Conservation (phyloP, 2,329 filamentous ascomycete genomes). For the Alternaria brassicicola region DNA sequence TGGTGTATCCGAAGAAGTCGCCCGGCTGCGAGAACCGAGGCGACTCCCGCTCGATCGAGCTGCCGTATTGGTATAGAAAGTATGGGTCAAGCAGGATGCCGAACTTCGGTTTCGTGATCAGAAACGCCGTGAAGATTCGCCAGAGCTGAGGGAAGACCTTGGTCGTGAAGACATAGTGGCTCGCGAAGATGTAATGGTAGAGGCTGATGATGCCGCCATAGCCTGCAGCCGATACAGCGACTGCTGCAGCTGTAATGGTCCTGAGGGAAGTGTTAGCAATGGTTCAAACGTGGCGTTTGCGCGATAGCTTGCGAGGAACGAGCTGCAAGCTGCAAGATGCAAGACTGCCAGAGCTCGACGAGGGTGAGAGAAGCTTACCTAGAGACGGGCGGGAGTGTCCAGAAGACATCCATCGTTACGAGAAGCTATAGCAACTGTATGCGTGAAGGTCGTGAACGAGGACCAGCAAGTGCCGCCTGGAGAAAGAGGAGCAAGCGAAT, state of each 20-base stretch:
- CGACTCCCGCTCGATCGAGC: slow-evolving; percentile 73
- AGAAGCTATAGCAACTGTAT: slow-evolving; percentile 28
- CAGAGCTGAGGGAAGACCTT: slow-evolving; percentile 62
- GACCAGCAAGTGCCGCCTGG: slow-evolving; percentile 46
- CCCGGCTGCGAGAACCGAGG: slow-evolving; percentile 75
- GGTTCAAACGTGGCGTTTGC: neutral
- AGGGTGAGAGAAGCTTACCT: slow-evolving; percentile 58
- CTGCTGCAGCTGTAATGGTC: slow-evolving; percentile 69
- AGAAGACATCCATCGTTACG: slow-evolving; percentile 64
- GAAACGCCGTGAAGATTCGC: slow-evolving; percentile 64
- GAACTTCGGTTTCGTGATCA: slow-evolving; percentile 62
- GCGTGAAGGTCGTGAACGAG: slow-evolving; percentile 31
- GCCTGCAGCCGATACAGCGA: slow-evolving; percentile 66
- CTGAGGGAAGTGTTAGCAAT: slow-evolving; percentile 61
- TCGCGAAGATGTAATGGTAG: slow-evolving; percentile 62
- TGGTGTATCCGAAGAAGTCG: slow-evolving; percentile 79
- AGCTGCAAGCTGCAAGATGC: neutral
- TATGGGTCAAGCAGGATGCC: slow-evolving; percentile 75
- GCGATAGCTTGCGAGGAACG: neutral
- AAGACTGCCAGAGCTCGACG: neutral
- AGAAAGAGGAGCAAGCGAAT: slow-evolving; percentile 24
- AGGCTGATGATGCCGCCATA: slow-evolving; percentile 63
- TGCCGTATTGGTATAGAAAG: slow-evolving; percentile 79
- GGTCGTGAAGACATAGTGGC: slow-evolving; percentile 60
- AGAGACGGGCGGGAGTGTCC: slow-evolving; percentile 68